These are phyloP conservation scores for Gentiana macrophylla DNA, from an alignment of 257 asterid species.

Conservation along the genomic window DNA sequence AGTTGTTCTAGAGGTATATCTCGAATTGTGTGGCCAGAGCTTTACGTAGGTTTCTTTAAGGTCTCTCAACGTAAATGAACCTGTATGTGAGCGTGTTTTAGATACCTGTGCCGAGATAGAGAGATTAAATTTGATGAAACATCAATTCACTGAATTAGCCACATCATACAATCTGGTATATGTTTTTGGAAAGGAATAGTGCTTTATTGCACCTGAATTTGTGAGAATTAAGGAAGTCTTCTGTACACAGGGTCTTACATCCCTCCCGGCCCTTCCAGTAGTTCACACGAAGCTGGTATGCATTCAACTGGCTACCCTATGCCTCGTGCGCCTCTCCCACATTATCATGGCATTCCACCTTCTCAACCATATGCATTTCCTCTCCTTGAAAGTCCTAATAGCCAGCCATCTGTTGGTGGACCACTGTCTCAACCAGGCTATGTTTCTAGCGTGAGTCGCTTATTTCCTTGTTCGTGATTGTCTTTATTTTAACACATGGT, in stretches of 20 bases:
- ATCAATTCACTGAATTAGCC: no score
- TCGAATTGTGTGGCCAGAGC: not conserved
- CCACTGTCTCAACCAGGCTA: constrained; percentile 85
- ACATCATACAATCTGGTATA: not conserved
- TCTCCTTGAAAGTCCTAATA: constrained; percentile 64
- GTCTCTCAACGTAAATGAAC: no score
- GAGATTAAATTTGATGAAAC: no score
- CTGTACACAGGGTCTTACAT: constrained; percentile 57
- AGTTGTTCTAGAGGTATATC: constrained; percentile 69
- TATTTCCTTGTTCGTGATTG: constrained; percentile 3
- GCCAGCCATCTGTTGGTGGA: constrained; percentile 80
- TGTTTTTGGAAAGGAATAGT: not conserved
- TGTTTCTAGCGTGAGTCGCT: constrained; percentile 60
- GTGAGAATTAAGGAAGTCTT: constrained; percentile 3
- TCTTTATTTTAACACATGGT: not conserved
- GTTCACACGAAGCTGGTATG: constrained; percentile 62
- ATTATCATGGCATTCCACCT: constrained; percentile 69
- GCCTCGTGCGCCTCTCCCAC: constrained; percentile 70
- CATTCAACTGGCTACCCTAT: constrained; percentile 75
- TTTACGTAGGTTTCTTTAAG: not conserved
- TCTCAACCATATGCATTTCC: constrained; percentile 87
- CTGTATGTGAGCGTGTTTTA: no score
- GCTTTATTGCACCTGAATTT: not conserved
- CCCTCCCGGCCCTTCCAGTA: constrained; percentile 75
- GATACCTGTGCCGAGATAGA: no score